Evolutionary conservation across 257 asterid genomes (phyloP).

Genomic region (Plectranthus barbatus): DNA sequence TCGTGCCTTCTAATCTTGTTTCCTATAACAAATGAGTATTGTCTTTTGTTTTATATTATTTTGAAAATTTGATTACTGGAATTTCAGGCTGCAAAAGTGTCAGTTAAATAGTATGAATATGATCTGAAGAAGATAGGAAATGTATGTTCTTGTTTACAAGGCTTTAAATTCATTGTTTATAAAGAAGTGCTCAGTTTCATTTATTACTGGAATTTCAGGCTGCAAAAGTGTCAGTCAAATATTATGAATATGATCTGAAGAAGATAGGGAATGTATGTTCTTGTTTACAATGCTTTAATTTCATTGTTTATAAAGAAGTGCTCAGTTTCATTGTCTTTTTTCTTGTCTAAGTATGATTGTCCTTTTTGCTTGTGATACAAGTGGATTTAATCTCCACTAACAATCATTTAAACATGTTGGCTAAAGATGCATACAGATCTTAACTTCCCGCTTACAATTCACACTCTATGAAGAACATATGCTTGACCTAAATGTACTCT

Average conservation of each 20-base stretch:
- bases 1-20: not conserved
- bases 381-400: slow-evolving; percentile 63
- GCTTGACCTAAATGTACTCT: slow-evolving; percentile 79
- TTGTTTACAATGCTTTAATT: slow-evolving; percentile 2
- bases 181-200: no score
- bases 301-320: not conserved
- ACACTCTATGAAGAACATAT: slow-evolving; percentile 89
- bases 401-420: slow-evolving; percentile 69
- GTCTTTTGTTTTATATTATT: not conserved
- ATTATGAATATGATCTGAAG: slow-evolving; percentile 70
- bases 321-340: not conserved
- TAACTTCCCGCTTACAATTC: slow-evolving; percentile 82
- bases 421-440: slow-evolving; percentile 89
- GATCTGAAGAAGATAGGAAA: slow-evolving; percentile 67
- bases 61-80: slow-evolving; percentile 3
- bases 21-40: not conserved
- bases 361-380: slow-evolving; percentile 28
- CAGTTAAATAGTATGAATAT: slow-evolving; percentile 73
- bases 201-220: slow-evolving; percentile 45
- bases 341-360: not conserved
- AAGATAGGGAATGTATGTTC: slow-evolving; percentile 69
- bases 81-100: slow-evolving; percentile 86
- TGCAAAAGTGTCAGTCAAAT: slow-evolving; percentile 82
- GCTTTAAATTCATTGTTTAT: no score
- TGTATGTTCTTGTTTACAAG: no score